These are phyloP conservation scores for Blakeslea trispora DNA, from an alignment of 371 early-diverging fungal genomes.

Conservation along the genomic window DNA sequence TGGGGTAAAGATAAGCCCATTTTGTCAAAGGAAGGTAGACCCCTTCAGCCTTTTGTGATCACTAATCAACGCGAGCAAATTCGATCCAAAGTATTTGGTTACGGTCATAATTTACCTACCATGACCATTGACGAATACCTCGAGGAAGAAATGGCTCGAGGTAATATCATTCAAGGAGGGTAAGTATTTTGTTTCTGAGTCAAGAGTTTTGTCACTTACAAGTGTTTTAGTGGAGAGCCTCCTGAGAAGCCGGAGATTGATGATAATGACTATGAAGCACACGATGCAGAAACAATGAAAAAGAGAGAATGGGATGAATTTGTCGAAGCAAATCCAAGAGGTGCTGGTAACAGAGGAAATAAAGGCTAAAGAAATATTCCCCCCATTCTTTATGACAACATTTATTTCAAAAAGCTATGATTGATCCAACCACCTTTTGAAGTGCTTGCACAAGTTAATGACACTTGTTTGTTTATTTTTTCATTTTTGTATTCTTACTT, in stretches of 20 bases:
- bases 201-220: not conserved
- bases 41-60: slow-evolving; percentile 87
- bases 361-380: slow-evolving; percentile 32
- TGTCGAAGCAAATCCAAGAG: slow-evolving; percentile 88
- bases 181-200: slow-evolving; percentile 27
- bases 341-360: slow-evolving; percentile 75
- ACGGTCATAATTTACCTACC: slow-evolving; percentile 89
- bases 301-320: slow-evolving; percentile 92
- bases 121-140: slow-evolving; percentile 97
- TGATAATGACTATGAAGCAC: slow-evolving; percentile 81
- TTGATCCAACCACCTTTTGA: no score
- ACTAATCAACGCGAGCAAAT: slow-evolving; percentile 76
- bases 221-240: slow-evolving; percentile 49
- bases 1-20: slow-evolving; percentile 54
- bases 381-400: no score
- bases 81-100: slow-evolving; percentile 82
- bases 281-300: slow-evolving; percentile 83
- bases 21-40: slow-evolving; percentile 67
- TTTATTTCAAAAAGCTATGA: no score
- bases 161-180: slow-evolving; percentile 89
- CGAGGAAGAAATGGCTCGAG: slow-evolving; percentile 82
- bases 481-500: no score
- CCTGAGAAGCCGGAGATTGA: slow-evolving; percentile 68
- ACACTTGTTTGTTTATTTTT: no score
- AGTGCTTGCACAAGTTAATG: no score